These are phyloP conservation scores for Trichoderma sp. DNA, from an alignment of 2,329 filamentous ascomycete species.

Conservation along the genomic window DNA sequence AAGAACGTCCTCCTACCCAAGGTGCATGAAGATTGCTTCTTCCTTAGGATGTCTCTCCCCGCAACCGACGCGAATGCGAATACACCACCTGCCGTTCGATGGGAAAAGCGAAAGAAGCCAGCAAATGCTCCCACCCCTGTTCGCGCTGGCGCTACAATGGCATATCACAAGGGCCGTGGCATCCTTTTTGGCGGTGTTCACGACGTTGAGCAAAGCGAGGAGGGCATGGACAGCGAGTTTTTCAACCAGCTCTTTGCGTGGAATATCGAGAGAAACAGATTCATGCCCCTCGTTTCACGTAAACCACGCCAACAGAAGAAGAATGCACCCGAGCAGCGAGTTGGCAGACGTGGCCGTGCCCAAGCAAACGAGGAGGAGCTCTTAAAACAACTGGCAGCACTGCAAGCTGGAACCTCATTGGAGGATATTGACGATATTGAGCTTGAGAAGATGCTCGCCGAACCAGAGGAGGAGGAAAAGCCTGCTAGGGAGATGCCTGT, in stretches of 20 bases:
- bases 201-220: constrained; percentile 86
- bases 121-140: constrained; percentile 83
- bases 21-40: constrained; percentile 95
- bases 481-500: constrained; percentile 65
- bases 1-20: constrained; percentile 80
- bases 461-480: constrained; percentile 57
- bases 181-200: constrained; percentile 95
- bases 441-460: constrained; percentile 52
- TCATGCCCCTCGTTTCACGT: constrained; percentile 79
- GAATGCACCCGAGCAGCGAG: constrained; percentile 56
- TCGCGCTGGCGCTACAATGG: constrained; percentile 89
- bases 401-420: constrained; percentile 73
- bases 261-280: constrained; percentile 94
- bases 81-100: constrained; percentile 72
- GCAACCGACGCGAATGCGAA: constrained; percentile 64
- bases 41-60: constrained; percentile 77
- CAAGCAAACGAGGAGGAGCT: constrained; percentile 93
- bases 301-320: constrained; percentile 68
- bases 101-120: constrained; percentile 92
- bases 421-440: constrained; percentile 53
- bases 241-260: constrained; percentile 91
- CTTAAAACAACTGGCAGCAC: constrained; percentile 78
- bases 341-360: constrained; percentile 67
- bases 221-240: constrained; percentile 96
- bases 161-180: constrained; percentile 88